phyloP scores from a whole-genome alignment of 345 rosid species.

The Triadica sebifera region DNA sequence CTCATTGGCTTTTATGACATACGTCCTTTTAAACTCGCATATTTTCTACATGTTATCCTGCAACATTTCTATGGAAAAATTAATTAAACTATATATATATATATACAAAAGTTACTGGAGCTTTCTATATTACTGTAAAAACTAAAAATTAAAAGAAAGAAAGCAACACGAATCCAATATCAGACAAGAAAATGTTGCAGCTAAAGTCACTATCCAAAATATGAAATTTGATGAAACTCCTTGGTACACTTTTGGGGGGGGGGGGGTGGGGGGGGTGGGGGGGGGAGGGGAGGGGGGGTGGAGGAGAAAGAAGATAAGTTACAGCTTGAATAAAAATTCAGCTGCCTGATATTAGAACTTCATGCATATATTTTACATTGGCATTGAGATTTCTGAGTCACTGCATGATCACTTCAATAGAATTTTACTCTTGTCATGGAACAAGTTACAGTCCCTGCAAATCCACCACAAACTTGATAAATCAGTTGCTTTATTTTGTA shows the following conservation, averaged over 20 bases:
- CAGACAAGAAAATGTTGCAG: slow-evolving; percentile 12
- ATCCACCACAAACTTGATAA: background rate
- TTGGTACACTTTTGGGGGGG: slow-evolving; percentile 18
- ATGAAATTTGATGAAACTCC: slow-evolving; percentile 16
- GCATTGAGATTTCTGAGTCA: background rate
- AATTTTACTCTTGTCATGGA: background rate
- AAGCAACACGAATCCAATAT: slow-evolving; percentile 12
- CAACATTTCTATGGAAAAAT: too few species aligned
- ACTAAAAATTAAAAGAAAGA: background rate
- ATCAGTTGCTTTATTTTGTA: background rate
- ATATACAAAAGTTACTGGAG: slow-evolving; percentile 7
- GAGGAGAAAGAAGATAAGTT: slow-evolving; percentile 7
- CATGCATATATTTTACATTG: too few species aligned
- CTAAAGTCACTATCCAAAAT: slow-evolving; percentile 22
- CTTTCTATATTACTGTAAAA: slow-evolving; percentile 4
- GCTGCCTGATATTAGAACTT: slow-evolving; percentile 11
- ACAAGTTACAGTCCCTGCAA: background rate
- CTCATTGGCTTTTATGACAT: too few species aligned
- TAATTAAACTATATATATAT: too few species aligned
- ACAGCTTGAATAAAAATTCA: slow-evolving; percentile 7
- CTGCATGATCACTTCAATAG: background rate
- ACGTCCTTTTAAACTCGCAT: too few species aligned
- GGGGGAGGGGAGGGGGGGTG: too few species aligned
- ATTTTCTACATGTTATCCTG: too few species aligned
- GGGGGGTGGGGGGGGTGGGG: too few species aligned